Conservation (phyloP, 768 basidiomycete species). For the Agaricus bisporus region DNA sequence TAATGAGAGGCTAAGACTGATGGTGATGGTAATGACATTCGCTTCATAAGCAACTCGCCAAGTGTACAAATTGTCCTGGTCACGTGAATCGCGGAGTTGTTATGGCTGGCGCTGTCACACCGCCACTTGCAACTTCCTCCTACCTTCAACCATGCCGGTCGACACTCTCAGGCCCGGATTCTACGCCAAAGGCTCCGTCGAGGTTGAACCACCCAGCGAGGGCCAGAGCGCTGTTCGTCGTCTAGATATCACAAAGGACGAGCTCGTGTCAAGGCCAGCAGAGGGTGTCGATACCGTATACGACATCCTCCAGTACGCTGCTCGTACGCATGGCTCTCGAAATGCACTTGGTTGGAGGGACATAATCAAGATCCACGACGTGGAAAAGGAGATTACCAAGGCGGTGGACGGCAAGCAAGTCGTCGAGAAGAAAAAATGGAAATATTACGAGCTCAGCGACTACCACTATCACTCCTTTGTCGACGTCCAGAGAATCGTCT, state of each 20-base stretch:
- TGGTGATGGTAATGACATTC: too few species aligned
- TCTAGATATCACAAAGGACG: slow-evolving; percentile 46
- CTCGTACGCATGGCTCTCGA: slow-evolving; percentile 67
- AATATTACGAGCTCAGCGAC: slow-evolving; percentile 86
- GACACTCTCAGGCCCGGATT: slow-evolving; percentile 37
- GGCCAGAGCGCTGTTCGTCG: slow-evolving; percentile 58
- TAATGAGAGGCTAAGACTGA: too few species aligned
- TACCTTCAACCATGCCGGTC: slow-evolving; percentile 21
- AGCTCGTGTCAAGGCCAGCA: slow-evolving; percentile 55
- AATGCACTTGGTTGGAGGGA: slow-evolving; percentile 81
- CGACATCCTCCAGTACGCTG: slow-evolving; percentile 72
- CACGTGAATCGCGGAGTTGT: neutral
- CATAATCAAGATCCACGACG: slow-evolving; percentile 62
- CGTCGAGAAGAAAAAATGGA: slow-evolving; percentile 91
- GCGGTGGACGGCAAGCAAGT: slow-evolving; percentile 76
- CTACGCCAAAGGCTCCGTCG: slow-evolving; percentile 61
- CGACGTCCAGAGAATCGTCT: slow-evolving; percentile 60
- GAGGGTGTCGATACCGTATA: slow-evolving; percentile 77
- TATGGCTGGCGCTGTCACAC: neutral
- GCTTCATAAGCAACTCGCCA: too few species aligned
- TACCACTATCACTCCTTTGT: slow-evolving; percentile 79
- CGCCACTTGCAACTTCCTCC: neutral
- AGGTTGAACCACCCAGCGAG: slow-evolving; percentile 35
- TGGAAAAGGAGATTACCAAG: slow-evolving; percentile 88
- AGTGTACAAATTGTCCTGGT: neutral